Conservation (phyloP, 2,329 filamentous ascomycete species). For the Cladosporium sphaerospermum region DNA sequence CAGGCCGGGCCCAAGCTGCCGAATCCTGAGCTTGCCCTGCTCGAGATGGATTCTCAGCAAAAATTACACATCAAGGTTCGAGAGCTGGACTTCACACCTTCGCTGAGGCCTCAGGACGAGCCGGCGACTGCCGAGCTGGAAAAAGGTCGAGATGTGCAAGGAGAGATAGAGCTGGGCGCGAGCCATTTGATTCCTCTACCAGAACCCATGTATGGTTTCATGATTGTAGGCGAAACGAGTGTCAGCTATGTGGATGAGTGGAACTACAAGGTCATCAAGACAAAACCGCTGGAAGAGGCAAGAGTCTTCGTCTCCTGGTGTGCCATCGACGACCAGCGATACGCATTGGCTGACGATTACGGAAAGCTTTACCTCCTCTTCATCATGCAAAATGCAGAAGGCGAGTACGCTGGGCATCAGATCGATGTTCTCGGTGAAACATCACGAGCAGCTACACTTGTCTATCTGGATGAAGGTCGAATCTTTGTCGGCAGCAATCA, state of each 20-base stretch:
- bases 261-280: constrained; percentile 59
- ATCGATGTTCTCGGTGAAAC: constrained; percentile 62
- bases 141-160: constrained; percentile 43
- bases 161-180: constrained; percentile 53
- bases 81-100: constrained; percentile 48
- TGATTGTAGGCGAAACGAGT: constrained; percentile 55
- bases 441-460: constrained; percentile 68
- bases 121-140: constrained; percentile 48
- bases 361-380: constrained; percentile 80
- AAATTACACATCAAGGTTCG: constrained; percentile 50
- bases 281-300: constrained; percentile 61
- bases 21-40: constrained; percentile 56
- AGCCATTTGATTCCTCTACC: constrained; percentile 58
- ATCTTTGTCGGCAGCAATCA: constrained; percentile 89
- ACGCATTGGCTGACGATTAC: constrained; percentile 88
- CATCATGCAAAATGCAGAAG: constrained; percentile 58
- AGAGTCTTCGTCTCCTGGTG: constrained; percentile 92
- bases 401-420: constrained; percentile 66
- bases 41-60: constrained; percentile 56
- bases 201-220: constrained; percentile 46
- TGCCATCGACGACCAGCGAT: constrained; percentile 71
- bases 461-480: constrained; percentile 67
- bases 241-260: constrained; percentile 77
- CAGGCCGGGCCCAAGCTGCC: constrained; percentile 33
- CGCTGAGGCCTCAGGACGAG: constrained; percentile 38